Percentiles rank a stretch among this genome's conserved stretches.
Evolutionary conservation across 768 basidiomycete species (phyloP).

Genomic region (Strobilomyces echinocephalus): DNA sequence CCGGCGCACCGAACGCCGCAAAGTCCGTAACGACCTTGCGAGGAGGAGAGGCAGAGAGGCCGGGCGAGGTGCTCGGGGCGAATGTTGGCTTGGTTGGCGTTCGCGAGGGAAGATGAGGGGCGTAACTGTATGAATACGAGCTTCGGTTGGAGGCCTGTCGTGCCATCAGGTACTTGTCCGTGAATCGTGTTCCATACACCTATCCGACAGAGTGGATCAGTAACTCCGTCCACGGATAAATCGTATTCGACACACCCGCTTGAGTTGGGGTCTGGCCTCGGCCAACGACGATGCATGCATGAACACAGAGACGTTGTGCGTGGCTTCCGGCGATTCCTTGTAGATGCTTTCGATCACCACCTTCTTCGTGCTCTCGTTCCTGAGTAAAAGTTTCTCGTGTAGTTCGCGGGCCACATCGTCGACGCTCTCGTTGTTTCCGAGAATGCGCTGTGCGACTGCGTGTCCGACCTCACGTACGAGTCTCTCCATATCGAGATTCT

Average conservation of each 20-base stretch:
- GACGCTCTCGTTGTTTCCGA: conserved; percentile 90
- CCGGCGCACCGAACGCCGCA: conserved; percentile 75
- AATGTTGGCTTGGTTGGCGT: conserved; percentile 37
- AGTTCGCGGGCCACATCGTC: conserved; percentile 94
- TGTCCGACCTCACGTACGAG: conserved; percentile 92
- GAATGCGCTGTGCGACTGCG: conserved; percentile 87
- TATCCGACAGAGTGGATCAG: conserved; percentile 29
- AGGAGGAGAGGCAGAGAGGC: conserved; percentile 55
- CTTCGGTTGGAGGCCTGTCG: conserved; percentile 54
- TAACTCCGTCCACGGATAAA: background rate
- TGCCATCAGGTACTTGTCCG: conserved; percentile 88
- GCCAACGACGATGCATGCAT: conserved; percentile 62
- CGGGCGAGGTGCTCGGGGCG: conserved; percentile 18
- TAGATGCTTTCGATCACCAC: conserved; percentile 96
- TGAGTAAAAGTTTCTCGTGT: conserved; percentile 82
- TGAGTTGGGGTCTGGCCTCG: conserved; percentile 72
- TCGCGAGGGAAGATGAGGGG: conserved; percentile 43
- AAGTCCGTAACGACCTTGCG: conserved; percentile 89
- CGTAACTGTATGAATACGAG: conserved; percentile 50
- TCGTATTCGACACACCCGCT: conserved; percentile 52
- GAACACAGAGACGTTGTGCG: conserved; percentile 87
- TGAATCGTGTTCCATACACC: conserved; percentile 95
- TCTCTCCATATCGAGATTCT: conserved; percentile 98
- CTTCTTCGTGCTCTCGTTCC: conserved; percentile 97
- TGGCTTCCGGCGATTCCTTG: conserved; percentile 81